A percentile compares a stretch with the other conserved stretches of the same genome.
Evolutionary conservation across 129 eudicot species (phyloP).

Genomic region (Saussurea involucrata): DNA sequence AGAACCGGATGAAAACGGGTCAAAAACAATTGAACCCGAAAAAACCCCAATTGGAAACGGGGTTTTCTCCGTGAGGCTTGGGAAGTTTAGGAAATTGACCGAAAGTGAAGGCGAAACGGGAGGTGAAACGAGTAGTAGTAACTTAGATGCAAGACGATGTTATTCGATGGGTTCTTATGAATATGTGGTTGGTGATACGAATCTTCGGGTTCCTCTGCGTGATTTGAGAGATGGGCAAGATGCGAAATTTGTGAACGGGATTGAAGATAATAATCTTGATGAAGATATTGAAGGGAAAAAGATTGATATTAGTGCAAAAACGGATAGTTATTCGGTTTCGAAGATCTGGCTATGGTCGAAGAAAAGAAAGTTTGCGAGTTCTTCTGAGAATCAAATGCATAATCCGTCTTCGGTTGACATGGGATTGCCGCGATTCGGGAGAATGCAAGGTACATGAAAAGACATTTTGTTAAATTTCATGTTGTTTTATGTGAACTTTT

Average conservation of each 20-base stretch:
- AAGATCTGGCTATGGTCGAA: slow-evolving; percentile 98
- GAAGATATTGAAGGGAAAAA: slow-evolving; percentile 64
- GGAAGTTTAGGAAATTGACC: slow-evolving; percentile 64
- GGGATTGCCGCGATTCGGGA: slow-evolving; percentile 55
- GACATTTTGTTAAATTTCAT: slow-evolving; percentile 12
- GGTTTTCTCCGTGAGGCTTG: slow-evolving; percentile 73
- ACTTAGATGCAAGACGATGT: slow-evolving; percentile 84
- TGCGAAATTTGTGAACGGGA: slow-evolving; percentile 30
- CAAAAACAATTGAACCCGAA: slow-evolving; percentile 53
- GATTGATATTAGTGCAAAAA: slow-evolving; percentile 68
- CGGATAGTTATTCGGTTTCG: slow-evolving; percentile 91
- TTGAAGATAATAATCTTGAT: slow-evolving; percentile 20
- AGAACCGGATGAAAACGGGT: slow-evolving; percentile 52
- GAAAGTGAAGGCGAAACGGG: slow-evolving; percentile 39
- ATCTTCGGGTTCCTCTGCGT: slow-evolving; percentile 55
- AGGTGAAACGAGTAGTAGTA: slow-evolving; percentile 85
- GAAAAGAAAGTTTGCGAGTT: slow-evolving; percentile 71
- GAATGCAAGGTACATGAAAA: slow-evolving; percentile 52
- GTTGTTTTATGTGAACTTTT: slow-evolving; percentile 25
- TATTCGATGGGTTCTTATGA: slow-evolving; percentile 94
- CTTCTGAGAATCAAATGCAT: slow-evolving; percentile 38
- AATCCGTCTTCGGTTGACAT: slow-evolving; percentile 40
- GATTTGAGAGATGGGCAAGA: slow-evolving; percentile 28
- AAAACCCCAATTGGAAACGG: slow-evolving; percentile 46
- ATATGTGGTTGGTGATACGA: slow-evolving; percentile 66